Evolutionary conservation across 129 eudicot genomes (phyloP).

Genomic region (Chrysanthemum lavandulifolium): DNA sequence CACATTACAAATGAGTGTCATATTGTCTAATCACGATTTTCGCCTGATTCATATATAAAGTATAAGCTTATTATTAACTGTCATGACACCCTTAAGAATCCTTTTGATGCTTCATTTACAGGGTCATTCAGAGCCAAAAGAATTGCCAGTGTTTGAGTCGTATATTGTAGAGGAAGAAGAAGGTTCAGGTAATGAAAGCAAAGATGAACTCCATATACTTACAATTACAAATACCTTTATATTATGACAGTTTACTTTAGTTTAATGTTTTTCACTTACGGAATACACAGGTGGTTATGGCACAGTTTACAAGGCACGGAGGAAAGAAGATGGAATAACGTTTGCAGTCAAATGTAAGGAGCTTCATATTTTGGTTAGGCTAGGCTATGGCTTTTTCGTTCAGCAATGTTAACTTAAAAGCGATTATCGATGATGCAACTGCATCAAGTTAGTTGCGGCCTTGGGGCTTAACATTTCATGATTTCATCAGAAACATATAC

Average conservation of each 20-base stretch:
- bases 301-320: conserved; percentile 79
- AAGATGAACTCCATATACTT: background rate
- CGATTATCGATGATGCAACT: conserved; percentile 5
- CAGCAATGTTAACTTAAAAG: conserved; percentile 4
- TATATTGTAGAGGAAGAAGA: conserved; percentile 81
- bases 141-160: conserved; percentile 64
- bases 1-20: conserved; percentile 8
- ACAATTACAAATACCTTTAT: conserved; percentile 6
- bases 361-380: conserved; percentile 14
- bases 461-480: conserved; percentile 1
- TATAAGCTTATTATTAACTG: conserved; percentile 14
- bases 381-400: background rate
- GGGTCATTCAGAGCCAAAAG: conserved; percentile 51
- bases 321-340: conserved; percentile 75
- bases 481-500: conserved; percentile 3
- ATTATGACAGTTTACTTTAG: background rate
- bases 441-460: background rate
- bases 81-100: background rate
- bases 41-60: conserved; percentile 5
- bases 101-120: conserved; percentile 36
- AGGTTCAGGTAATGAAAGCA: conserved; percentile 77
- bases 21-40: conserved; percentile 17
- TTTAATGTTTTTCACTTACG: background rate
- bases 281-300: conserved; percentile 94
- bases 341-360: conserved; percentile 94